These are phyloP conservation scores for Candida multigemmis DNA, from an alignment of 805 yeast genomes.

Conservation along the genomic window DNA sequence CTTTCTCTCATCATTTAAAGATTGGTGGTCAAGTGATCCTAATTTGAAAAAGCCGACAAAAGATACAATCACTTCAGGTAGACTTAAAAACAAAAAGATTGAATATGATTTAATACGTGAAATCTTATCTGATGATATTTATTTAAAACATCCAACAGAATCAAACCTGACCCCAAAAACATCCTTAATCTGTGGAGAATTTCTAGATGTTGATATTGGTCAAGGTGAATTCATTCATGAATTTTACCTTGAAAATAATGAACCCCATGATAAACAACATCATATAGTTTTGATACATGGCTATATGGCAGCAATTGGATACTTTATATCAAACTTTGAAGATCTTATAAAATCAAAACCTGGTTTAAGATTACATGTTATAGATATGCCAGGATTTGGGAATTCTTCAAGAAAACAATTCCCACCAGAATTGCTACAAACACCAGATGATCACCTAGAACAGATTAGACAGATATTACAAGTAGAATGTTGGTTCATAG, in stretches of 20 bases:
- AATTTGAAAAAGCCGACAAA: conserved; percentile 10
- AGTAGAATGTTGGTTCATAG: conserved; percentile 34
- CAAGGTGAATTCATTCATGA: conserved; percentile 26
- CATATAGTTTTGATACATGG: conserved; percentile 29
- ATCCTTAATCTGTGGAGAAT: conserved; percentile 8
- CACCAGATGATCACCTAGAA: conserved; percentile 9
- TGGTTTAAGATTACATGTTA: conserved; percentile 26
- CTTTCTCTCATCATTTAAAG: conserved; percentile 15
- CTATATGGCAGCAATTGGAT: conserved; percentile 37
- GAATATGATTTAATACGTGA: conserved; percentile 27
- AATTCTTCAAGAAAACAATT: conserved; percentile 32
- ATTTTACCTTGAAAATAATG: conserved; percentile 18
- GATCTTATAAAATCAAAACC: conserved; percentile 17
- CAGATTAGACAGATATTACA: conserved; percentile 22
- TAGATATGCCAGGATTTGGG: conserved; percentile 36
- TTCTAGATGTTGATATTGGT: conserved; percentile 20
- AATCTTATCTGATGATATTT: conserved; percentile 20
- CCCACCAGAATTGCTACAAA: conserved; percentile 17
- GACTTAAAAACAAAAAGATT: conserved; percentile 13
- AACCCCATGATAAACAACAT: conserved; percentile 6
- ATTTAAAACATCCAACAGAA: conserved; percentile 12
- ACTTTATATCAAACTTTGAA: conserved; percentile 29
- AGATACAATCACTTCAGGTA: conserved; percentile 8
- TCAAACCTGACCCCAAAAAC: conserved; percentile 1
- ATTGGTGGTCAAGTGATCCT: conserved; percentile 29